Base-by-base conservation (phyloP, 2,329 filamentous ascomycete genomes). In the Passalora sequoiae region DNA sequence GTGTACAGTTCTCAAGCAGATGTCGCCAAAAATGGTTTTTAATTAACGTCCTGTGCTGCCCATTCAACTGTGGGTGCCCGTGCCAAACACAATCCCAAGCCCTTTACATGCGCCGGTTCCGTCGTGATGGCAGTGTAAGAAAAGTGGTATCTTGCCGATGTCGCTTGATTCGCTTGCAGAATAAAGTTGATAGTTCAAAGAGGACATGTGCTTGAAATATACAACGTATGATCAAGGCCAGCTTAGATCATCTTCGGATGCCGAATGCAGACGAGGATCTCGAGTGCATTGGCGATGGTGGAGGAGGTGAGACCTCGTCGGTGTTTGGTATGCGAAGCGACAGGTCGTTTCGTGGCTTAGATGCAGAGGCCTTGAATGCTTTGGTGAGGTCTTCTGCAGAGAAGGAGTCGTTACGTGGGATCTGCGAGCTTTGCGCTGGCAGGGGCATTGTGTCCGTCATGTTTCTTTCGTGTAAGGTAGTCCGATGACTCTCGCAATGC, bases 351-450 rank as follows among this genome's bases (percentile, higher is more conserved):
- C 59, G 53, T 20, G 58, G 58, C 49, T 59, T 63, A 31, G 46
- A 38, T 27, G 54, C 58, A 2, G 60, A 60, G 22, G 55, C 57
- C 32, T 62, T 56, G 53, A 63, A 59, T 35, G 61, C 61, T 29
- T 58, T 55, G 51, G 51, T 46, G 48, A 63, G 56, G 53, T 63
- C 61, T 46, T 60, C 55, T 40, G 57, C 54, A 21, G 56, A 60
- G 60, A 63, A 63, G 39, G 59, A 62, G 55, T 63, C 58, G 58
- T 62, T 63, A 53, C 61, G 61, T 10, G 59, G 57, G 38, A 63
- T 50, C 48, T 31, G 30, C 19, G 46, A 50, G 8, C 37, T 36
- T 19, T 46, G 43, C 20, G 56, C 36, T 24, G 61, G 59, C 30
- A 55, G 33, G 13, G 61, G 61, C 55, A 63, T 61, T 7, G 60